These are phyloP conservation scores for Castanea crenata DNA, from an alignment of 306 rosid genomes.

Conservation along the genomic window DNA sequence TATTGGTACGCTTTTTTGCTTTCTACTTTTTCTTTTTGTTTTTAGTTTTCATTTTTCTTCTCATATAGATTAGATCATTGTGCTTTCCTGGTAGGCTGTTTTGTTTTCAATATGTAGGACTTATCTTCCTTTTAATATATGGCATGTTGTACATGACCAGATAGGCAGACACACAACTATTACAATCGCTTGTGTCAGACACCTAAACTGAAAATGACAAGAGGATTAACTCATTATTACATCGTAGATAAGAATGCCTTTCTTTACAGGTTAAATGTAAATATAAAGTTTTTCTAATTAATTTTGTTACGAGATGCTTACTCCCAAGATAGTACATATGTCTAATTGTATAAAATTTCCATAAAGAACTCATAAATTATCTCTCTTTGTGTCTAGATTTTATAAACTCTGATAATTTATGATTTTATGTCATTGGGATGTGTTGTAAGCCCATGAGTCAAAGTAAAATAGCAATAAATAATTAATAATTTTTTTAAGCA, in stretches of 20 bases:
- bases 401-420: not conserved
- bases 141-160: not conserved
- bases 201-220: not conserved
- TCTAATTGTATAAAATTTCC: not conserved
- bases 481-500: not conserved
- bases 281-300: not conserved
- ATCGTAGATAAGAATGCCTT: not conserved
- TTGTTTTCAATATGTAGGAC: not conserved
- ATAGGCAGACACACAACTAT: not conserved
- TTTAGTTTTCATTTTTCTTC: not conserved
- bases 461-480: not conserved
- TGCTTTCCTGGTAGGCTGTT: constrained; percentile 71
- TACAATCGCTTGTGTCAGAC: not conserved
- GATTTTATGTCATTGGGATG: not conserved
- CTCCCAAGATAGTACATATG: not conserved
- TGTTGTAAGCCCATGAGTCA: not conserved
- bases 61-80: constrained; percentile 20
- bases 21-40: not conserved
- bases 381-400: not conserved
- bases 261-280: not conserved
- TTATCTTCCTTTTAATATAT: not conserved
- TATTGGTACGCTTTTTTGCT: constrained; percentile 55
- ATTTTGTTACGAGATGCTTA: not conserved
- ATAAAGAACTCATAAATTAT: not conserved
- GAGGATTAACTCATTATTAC: not conserved